Conservation (phyloP, 73 alveolate genomes). For the Tetrahymena elliotti region DNA sequence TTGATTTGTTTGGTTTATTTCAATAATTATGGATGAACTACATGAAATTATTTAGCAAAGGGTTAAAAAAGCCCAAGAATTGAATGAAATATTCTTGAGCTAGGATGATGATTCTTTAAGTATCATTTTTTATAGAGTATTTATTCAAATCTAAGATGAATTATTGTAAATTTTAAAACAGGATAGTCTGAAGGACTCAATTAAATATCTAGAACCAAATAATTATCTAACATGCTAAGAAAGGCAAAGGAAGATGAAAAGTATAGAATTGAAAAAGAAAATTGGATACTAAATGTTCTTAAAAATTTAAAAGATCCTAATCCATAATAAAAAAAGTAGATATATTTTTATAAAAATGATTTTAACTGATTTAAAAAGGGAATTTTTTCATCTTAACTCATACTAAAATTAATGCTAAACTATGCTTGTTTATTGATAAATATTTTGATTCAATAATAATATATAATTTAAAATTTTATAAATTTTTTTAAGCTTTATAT, state of each 20-base stretch:
- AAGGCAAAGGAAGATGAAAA: neutral
- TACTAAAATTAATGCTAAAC: too few relatives aligned
- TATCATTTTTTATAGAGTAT: neutral
- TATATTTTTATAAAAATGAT: neutral
- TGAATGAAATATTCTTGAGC: neutral
- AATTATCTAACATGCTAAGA: neutral
- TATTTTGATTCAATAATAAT: too few relatives aligned
- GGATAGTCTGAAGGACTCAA: neutral
- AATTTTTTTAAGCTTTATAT: neutral
- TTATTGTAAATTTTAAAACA: neutral
- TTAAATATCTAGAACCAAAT: neutral
- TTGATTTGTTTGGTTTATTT: neutral
- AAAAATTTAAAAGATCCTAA: neutral
- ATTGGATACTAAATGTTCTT: neutral
- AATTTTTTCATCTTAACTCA: too few relatives aligned
- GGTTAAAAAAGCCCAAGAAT: neutral
- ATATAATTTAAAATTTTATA: too few relatives aligned
- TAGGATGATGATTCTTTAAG: neutral
- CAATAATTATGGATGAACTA: neutral
- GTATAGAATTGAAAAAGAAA: neutral
- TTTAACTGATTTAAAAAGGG: neutral
- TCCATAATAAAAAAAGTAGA: neutral
- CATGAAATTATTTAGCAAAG: neutral
- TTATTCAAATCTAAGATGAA: neutral
- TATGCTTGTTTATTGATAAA: too few relatives aligned